Percentiles rank a stretch among this genome's conserved stretches.
phyloP scores from a whole-genome alignment of 2,329 filamentous ascomycete species.

The Paecilomyces fulvus region DNA sequence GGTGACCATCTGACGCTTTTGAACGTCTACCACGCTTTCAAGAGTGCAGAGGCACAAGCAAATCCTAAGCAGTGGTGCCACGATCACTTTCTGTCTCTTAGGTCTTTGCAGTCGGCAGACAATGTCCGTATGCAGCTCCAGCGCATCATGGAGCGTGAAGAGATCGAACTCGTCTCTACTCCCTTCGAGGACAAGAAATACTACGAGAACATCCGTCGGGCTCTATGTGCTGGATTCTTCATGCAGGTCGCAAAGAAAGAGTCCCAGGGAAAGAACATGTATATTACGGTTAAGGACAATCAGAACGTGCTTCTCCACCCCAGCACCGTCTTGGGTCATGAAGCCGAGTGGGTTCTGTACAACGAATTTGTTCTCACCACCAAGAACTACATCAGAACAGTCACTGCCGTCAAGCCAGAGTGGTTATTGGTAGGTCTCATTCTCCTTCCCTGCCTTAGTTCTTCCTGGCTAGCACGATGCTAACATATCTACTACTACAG shows the following conservation, averaged over 20 bases:
- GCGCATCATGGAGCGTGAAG: slow-evolving; percentile 92
- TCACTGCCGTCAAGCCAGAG: slow-evolving; percentile 84
- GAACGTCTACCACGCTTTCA: slow-evolving; percentile 98
- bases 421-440: slow-evolving; percentile 72
- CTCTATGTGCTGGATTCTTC: slow-evolving; percentile 91
- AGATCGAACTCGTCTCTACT: slow-evolving; percentile 77
- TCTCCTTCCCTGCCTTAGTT: slow-evolving; percentile 3
- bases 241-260: slow-evolving; percentile 99
- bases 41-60: slow-evolving; percentile 58
- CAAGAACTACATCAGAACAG: slow-evolving; percentile 95
- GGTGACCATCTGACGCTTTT: slow-evolving; percentile 94
- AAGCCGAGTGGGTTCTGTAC: slow-evolving; percentile 95
- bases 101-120: slow-evolving; percentile 84
- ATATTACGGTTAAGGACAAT: slow-evolving; percentile 93
- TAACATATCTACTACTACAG: slow-evolving; percentile 38
- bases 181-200: slow-evolving; percentile 94
- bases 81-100: slow-evolving; percentile 86
- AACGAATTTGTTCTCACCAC: slow-evolving; percentile 97
- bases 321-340: slow-evolving; percentile 77
- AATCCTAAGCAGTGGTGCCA: slow-evolving; percentile 91
- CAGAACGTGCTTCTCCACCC: slow-evolving; percentile 90
- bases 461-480: slow-evolving; percentile 4
- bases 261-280: slow-evolving; percentile 69
- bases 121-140: slow-evolving; percentile 87
- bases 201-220: slow-evolving; percentile 92